Evolutionary conservation across 2,329 filamentous ascomycete genomes (phyloP), one percentile per base, ranked within the genome.

Genomic region (Parascedosporium putredinis): DNA sequence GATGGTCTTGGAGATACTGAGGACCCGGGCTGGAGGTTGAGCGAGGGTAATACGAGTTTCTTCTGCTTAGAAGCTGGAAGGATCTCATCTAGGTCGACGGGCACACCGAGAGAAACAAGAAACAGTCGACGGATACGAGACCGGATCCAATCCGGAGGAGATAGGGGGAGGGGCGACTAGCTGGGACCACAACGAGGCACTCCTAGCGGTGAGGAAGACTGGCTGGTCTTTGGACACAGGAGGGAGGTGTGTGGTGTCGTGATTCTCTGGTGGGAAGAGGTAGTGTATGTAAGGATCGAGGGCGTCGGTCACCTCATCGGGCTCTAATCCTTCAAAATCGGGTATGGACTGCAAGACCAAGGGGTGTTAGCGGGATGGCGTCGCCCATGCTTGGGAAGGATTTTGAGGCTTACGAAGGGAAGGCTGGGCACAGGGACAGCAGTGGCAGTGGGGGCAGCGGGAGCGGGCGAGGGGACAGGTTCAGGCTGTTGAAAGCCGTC

Each of bases 41-140:
- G 83, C 5, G 90, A 95, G 0, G 93, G 93, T 1, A 98, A 76
- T 4, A 98, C 78, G 16, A 98, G 82, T 64, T 97, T 97, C 76
- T 97, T 97, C 65, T 98, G 93, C 67, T 97, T 97, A 10, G 88
- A 95, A 0, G 91, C 90, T 0, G 93, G 93, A 6, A 98, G 78
- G 50, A 98, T 97, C 69, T 98, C 93, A 66, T 98, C 93, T 0
- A 98, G 76, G 60, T 98, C 93, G 42, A 98, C 88, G 1, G 93
- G 93, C 0, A 98, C 93, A 16, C 93, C 93, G 0, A 98, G 79
- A 1, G 90, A 96, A 49, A 98, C 90, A 38, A 98, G 81, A 64
- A 98, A 98, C 23, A 98, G 79, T 24, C 93, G 86, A 49, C 93
- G 83, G 58, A 95, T 98, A 47, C 90, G 87, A 48, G 89, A 95